These are phyloP conservation scores for Exutisphaerella laricina DNA, from an alignment of 2,329 filamentous ascomycete genomes.

Conservation along the genomic window DNA sequence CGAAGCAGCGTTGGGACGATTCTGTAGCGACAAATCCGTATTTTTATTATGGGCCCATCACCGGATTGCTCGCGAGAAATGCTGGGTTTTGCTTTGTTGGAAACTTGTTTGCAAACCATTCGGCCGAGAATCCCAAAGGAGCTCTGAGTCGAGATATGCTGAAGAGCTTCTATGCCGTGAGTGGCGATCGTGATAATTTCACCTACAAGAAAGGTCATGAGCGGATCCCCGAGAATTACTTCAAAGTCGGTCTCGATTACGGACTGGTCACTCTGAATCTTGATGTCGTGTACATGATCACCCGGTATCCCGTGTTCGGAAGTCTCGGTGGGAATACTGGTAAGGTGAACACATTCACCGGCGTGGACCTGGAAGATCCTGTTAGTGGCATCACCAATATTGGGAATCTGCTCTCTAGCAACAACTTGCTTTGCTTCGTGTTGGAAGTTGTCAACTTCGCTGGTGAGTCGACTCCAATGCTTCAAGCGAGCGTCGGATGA, in stretches of 20 bases:
- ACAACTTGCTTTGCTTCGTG: conserved; percentile 19
- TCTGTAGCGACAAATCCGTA: conserved; percentile 25
- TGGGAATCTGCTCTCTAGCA: conserved; percentile 12
- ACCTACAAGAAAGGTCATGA: conserved; percentile 19
- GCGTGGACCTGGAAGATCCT: conserved; percentile 29
- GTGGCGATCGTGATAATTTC: conserved; percentile 17
- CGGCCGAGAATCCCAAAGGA: conserved; percentile 28
- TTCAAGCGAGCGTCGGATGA: too few relatives aligned
- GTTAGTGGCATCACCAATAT: conserved; percentile 41
- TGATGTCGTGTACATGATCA: conserved; percentile 19
- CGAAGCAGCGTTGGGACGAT: conserved; percentile 25
- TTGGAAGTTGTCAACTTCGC: conserved; percentile 32
- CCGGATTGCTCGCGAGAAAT: conserved; percentile 26
- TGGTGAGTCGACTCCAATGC: conserved; percentile 3
- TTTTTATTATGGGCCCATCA: conserved; percentile 30
- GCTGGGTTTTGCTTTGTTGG: conserved; percentile 24
- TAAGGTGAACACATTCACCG: conserved; percentile 23
- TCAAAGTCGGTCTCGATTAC: conserved; percentile 16
- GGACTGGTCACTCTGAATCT: conserved; percentile 18
- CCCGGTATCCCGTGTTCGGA: conserved; percentile 17
- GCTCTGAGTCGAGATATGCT: conserved; percentile 26
- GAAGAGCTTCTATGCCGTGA: conserved; percentile 24
- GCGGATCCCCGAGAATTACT: conserved; percentile 22
- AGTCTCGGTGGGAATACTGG: conserved; percentile 24
- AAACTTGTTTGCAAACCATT: conserved; percentile 30